Conservation (phyloP, 2,329 filamentous ascomycete genomes). For the Coniochaeta hoffmannii region DNA sequence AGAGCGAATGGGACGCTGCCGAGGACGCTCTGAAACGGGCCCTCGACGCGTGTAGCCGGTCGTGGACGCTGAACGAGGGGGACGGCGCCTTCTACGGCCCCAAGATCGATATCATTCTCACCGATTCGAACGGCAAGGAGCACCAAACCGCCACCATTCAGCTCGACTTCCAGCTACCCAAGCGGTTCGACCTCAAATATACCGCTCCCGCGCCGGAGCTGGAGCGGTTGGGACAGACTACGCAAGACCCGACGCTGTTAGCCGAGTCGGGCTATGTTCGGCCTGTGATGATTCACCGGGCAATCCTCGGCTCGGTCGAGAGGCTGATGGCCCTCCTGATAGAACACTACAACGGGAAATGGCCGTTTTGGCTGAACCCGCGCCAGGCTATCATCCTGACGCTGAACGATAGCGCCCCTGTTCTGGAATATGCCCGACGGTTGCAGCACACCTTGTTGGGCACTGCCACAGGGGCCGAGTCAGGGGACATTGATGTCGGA, state of each 20-base stretch:
- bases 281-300: slow-evolving; percentile 79
- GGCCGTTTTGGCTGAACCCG: slow-evolving; percentile 86
- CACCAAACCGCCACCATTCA: slow-evolving; percentile 87
- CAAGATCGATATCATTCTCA: slow-evolving; percentile 81
- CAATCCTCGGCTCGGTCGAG: slow-evolving; percentile 78
- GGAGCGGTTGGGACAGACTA: slow-evolving; percentile 45
- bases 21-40: slow-evolving; percentile 59
- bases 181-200: slow-evolving; percentile 73
- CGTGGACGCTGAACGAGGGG: slow-evolving; percentile 70
- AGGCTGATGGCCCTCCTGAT: slow-evolving; percentile 79
- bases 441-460: slow-evolving; percentile 45
- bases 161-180: slow-evolving; percentile 82
- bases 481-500: slow-evolving; percentile 8
- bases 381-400: slow-evolving; percentile 69
- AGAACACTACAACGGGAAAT: slow-evolving; percentile 71
- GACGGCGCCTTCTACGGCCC: slow-evolving; percentile 89
- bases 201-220: slow-evolving; percentile 58
- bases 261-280: slow-evolving; percentile 50
- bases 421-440: slow-evolving; percentile 41
- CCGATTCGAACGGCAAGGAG: slow-evolving; percentile 74
- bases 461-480: slow-evolving; percentile 27
- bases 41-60: slow-evolving; percentile 53
- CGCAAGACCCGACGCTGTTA: slow-evolving; percentile 38
- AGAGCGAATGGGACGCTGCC: slow-evolving; percentile 60
- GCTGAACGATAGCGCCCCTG: slow-evolving; percentile 53